Base-by-base conservation (phyloP, 2,329 filamentous ascomycete species). In the Zymoseptoria brevis region DNA sequence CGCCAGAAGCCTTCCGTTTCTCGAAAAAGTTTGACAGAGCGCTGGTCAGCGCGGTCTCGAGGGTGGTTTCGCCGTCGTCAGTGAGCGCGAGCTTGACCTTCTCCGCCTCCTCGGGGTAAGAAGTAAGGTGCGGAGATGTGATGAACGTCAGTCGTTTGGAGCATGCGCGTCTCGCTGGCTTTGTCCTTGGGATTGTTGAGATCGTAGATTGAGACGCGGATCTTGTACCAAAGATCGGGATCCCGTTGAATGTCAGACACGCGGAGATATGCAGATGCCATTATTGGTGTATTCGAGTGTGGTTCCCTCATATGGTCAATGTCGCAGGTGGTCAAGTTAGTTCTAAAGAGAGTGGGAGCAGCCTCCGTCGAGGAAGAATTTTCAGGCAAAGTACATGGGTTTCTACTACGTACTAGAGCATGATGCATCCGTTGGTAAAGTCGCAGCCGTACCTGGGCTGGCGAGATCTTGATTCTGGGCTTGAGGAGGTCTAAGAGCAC, bases 81-180 rank as follows among this genome's bases (percentile, higher is more conserved):
- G 59, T 55, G 1, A 56, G 7, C 3, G 50, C 50, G 3, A 29
- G 29, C 11, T 61, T 61, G 19, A 61, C 53, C 21, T 22, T 9
- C 9, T 22, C 29, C 26, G 60, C 58, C 50, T 64, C 56, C 50
- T 55, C 48, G 29, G 29, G 19, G 13, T 9, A 56, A 54, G 55
- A 64, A 62, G 35, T 61, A 62, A 5, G 58, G 60, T 4, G 57
- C 30, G 22, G 56, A 58, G 54, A 64, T 59, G 53, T 61, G 60
- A 3, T 54, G 49, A 1, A 24, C 19, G 50, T 62, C 60, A 11
- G 51, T 26, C 1, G 55, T 60, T 21, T 55, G 48, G 19, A 45
- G 19, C 11, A 48, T 57, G 13, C 57, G 55, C 16, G 50, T 24
- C 19, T 54, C 45, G 24, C 53, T 52, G 7, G 55, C 5, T 24